Conservation (phyloP, 805 yeast species). For the Candida sanyiensis region DNA sequence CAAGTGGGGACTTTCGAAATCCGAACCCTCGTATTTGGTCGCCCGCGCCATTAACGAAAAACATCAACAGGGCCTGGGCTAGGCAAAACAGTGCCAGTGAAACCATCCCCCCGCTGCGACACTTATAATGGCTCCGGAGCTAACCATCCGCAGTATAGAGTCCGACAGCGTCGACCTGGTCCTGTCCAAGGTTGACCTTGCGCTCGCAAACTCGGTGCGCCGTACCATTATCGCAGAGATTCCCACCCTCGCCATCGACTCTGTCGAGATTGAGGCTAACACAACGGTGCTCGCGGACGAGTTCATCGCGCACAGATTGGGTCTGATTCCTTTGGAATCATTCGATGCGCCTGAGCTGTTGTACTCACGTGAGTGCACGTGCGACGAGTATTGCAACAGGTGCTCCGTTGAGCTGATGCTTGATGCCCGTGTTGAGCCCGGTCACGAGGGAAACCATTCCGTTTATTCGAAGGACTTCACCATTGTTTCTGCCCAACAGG, state of each 20-base stretch:
- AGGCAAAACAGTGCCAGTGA: no score
- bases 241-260: conserved; percentile 93
- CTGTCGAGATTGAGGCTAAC: conserved; percentile 89
- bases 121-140: conserved; percentile 6
- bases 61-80: no score
- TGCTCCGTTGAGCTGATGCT: conserved; percentile 86
- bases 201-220: conserved; percentile 88
- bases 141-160: conserved; percentile 68
- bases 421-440: conserved; percentile 68
- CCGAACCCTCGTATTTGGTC: no score
- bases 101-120: background rate
- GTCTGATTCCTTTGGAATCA: conserved; percentile 83
- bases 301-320: conserved; percentile 89
- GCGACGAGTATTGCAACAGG: conserved; percentile 95
- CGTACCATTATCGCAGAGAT: conserved; percentile 93
- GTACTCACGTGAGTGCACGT: conserved; percentile 92
- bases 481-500: conserved; percentile 35
- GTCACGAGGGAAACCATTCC: conserved; percentile 79
- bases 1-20: no score
- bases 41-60: no score
- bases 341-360: conserved; percentile 77
- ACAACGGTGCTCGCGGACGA: conserved; percentile 96
- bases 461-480: conserved; percentile 81
- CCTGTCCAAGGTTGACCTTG: conserved; percentile 76
- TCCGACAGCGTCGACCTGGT: conserved; percentile 88